Percentiles rank a stretch among this genome's conserved stretches.
phyloP scores from a whole-genome alignment of 805 yeast species.

The Saturnispora hagleri region DNA sequence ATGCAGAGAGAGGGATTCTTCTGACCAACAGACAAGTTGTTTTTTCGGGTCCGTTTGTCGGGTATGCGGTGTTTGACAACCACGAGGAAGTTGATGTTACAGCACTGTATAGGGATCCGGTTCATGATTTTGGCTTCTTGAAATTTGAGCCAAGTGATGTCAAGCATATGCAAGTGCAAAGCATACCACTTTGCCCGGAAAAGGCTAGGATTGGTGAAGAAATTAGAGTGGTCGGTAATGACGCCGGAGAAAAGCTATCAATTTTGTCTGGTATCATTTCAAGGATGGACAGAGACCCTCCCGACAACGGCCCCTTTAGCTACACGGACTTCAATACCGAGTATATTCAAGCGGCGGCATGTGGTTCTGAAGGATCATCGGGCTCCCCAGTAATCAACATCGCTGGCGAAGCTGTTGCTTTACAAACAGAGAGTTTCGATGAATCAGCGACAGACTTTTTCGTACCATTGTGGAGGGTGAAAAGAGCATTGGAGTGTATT shows the following conservation, averaged over 20 bases:
- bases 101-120: slow-evolving; percentile 87
- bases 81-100: slow-evolving; percentile 86
- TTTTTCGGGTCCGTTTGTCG: slow-evolving; percentile 93
- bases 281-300: slow-evolving; percentile 86
- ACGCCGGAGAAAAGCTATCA: slow-evolving; percentile 89
- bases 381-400: slow-evolving; percentile 92
- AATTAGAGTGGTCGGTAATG: slow-evolving; percentile 91
- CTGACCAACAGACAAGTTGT: slow-evolving; percentile 92
- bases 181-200: slow-evolving; percentile 66
- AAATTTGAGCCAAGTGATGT: slow-evolving; percentile 63
- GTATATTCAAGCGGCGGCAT: slow-evolving; percentile 92
- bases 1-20: slow-evolving; percentile 69
- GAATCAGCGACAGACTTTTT: slow-evolving; percentile 92
- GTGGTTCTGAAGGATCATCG: slow-evolving; percentile 94
- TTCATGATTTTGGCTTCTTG: slow-evolving; percentile 89
- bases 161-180: slow-evolving; percentile 64
- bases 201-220: slow-evolving; percentile 87
- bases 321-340: slow-evolving; percentile 92
- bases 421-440: slow-evolving; percentile 90
- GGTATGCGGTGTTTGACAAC: slow-evolving; percentile 86
- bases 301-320: slow-evolving; percentile 80
- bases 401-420: slow-evolving; percentile 79
- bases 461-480: slow-evolving; percentile 73
- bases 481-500: slow-evolving; percentile 69
- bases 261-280: slow-evolving; percentile 81